Percentiles rank a stretch among this genome's conserved stretches.
phyloP scores from a whole-genome alignment of 2,329 filamentous ascomycete genomes.

The Drechslerella dactyloides region DNA sequence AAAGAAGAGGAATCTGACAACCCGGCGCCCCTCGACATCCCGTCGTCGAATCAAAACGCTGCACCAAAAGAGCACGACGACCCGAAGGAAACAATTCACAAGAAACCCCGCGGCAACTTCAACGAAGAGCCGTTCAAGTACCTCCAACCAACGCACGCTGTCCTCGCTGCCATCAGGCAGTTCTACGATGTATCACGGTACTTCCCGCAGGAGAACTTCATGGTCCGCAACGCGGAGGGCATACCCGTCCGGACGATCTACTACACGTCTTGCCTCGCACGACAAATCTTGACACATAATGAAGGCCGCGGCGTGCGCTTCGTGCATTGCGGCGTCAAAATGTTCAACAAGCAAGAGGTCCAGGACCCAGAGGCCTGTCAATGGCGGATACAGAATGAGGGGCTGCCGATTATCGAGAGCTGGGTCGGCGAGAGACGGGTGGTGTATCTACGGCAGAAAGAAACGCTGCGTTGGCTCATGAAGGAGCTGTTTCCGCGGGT shows the following conservation, averaged over 20 bases:
- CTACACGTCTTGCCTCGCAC: conserved; percentile 84
- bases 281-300: conserved; percentile 84
- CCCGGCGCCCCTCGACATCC: conserved; percentile 30
- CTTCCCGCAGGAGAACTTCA: conserved; percentile 89
- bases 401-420: conserved; percentile 85
- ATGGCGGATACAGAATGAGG: conserved; percentile 96
- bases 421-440: conserved; percentile 83
- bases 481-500: conserved; percentile 98
- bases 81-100: conserved; percentile 59
- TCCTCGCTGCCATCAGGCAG: conserved; percentile 75
- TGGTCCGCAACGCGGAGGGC: conserved; percentile 91
- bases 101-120: conserved; percentile 61
- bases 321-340: conserved; percentile 94
- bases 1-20: conserved; percentile 54
- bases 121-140: conserved; percentile 96
- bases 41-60: conserved; percentile 36
- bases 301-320: conserved; percentile 92
- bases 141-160: conserved; percentile 73
- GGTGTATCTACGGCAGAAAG: conserved; percentile 75
- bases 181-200: conserved; percentile 85
- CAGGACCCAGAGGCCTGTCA: conserved; percentile 84
- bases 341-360: conserved; percentile 98
- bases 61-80: conserved; percentile 15
- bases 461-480: conserved; percentile 80
- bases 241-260: conserved; percentile 93